Percentiles rank a stretch among this genome's conserved stretches.
Conservation (phyloP, 306 rosid species). For the Abrus pulchellus region DNA sequence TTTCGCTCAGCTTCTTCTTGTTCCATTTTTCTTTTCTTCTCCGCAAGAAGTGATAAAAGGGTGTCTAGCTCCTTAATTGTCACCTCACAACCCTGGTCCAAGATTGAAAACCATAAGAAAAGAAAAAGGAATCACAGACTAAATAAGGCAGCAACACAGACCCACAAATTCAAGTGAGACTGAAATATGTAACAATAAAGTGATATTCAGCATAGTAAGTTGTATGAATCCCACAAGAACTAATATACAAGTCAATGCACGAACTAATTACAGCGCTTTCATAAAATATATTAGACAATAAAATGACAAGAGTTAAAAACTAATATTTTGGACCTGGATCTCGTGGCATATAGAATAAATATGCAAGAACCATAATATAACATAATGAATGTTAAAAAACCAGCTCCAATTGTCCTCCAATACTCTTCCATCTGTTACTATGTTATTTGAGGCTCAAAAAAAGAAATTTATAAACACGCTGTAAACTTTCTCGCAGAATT, state of each 20-base stretch:
- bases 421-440: constrained; percentile 16
- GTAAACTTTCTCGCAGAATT: neutral
- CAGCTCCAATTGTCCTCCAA: constrained; percentile 9
- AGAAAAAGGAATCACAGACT: constrained; percentile 19
- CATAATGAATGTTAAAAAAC: neutral
- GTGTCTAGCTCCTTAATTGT: constrained; percentile 87
- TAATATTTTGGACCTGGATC: constrained; percentile 4
- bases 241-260: constrained; percentile 8
- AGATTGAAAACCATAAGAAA: neutral
- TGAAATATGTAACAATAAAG: neutral
- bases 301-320: constrained; percentile 21
- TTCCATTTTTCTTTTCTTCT: constrained; percentile 97
- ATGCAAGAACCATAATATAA: neutral
- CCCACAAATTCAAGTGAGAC: constrained; percentile 21
- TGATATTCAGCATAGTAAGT: neutral
- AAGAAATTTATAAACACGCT: neutral
- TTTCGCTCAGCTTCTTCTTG: constrained; percentile 98
- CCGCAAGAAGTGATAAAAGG: constrained; percentile 78
- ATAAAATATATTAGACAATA: constrained; percentile 9
- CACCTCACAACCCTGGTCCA: constrained; percentile 88
- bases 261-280: constrained; percentile 10
- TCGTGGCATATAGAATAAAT: constrained; percentile 4
- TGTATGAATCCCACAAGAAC: neutral
- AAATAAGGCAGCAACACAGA: constrained; percentile 32
- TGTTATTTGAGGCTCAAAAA: constrained; percentile 22